Conservation (phyloP, 768 basidiomycete genomes). For the Holtermannia corniformis region DNA sequence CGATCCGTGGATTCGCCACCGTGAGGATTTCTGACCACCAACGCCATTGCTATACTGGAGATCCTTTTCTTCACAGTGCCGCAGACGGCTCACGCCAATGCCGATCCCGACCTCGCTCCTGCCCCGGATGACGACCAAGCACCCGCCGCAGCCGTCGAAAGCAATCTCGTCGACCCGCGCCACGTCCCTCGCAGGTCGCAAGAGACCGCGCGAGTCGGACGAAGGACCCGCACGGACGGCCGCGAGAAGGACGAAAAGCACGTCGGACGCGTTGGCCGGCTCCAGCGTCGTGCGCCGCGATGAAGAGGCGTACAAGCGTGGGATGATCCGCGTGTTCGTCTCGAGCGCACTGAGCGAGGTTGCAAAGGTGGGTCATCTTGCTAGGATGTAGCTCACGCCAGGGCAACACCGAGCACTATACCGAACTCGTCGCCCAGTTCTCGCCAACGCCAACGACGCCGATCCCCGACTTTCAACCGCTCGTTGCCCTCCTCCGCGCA, state of each 20-base stretch:
- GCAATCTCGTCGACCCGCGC: conserved; percentile 14
- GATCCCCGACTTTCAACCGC: conserved; percentile 43
- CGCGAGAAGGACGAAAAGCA: conserved; percentile 33
- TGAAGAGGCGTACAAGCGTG: conserved; percentile 37
- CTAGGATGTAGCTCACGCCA: conserved; percentile 36
- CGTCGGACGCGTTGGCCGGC: conserved; percentile 21
- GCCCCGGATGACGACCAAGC: background rate
- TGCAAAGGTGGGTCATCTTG: conserved; percentile 8
- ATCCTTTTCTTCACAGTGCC: background rate
- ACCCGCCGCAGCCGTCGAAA: background rate
- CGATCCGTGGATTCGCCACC: too few species aligned
- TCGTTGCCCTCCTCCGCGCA: conserved; percentile 56
- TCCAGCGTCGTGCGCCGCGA: conserved; percentile 12
- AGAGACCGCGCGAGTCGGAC: conserved; percentile 27
- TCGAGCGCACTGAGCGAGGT: conserved; percentile 36
- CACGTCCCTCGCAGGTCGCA: conserved; percentile 25
- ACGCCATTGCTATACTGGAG: background rate
- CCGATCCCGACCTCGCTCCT: background rate
- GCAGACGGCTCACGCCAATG: background rate
- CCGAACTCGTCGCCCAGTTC: conserved; percentile 84
- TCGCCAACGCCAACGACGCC: conserved; percentile 39
- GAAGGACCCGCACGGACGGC: conserved; percentile 8
- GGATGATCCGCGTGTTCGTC: conserved; percentile 41
- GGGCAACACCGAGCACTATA: conserved; percentile 67
- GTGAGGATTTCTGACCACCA: background rate